Evolutionary conservation across 768 basidiomycete genomes (phyloP).

Genomic region (Dictyophora rubrovolvata): DNA sequence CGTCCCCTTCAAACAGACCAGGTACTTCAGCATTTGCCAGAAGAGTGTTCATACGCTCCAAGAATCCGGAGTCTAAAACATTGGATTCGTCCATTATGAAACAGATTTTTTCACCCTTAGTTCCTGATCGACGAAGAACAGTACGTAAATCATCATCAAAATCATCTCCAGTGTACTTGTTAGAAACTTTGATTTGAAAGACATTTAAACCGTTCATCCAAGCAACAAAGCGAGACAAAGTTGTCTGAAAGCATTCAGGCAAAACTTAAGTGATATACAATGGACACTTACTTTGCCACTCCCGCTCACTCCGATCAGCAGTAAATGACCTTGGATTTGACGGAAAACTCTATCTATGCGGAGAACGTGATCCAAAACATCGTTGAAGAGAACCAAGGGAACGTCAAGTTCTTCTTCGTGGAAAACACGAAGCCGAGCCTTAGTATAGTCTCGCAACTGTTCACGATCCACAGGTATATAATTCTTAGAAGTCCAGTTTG

Average conservation of each 20-base stretch:
- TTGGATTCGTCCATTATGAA: conserved; percentile 99
- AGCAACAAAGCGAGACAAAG: conserved; percentile 93
- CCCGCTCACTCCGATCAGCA: conserved; percentile 96
- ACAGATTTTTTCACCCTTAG: conserved; percentile 98
- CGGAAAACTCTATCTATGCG: conserved; percentile 98
- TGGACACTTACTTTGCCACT: conserved; percentile 76
- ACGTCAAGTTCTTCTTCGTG: conserved; percentile 99
- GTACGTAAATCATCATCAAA: conserved; percentile 96
- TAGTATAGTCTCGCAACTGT: conserved; percentile 87
- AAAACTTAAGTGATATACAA: background rate
- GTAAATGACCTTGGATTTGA: conserved; percentile 91
- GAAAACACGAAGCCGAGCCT: conserved; percentile 94
- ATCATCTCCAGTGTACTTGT: conserved; percentile 97
- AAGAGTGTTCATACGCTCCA: conserved; percentile 99
- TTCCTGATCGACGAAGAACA: conserved; percentile 89
- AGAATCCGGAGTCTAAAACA: conserved; percentile 95
- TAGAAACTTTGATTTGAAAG: conserved; percentile 99
- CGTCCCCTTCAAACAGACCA: conserved; percentile 99
- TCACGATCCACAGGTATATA: conserved; percentile 95
- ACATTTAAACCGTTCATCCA: conserved; percentile 99
- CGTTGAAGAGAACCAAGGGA: conserved; percentile 95
- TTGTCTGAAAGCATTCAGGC: conserved; percentile 53
- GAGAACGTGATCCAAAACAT: conserved; percentile 94
- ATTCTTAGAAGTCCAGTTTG: conserved; percentile 97
- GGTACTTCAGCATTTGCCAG: conserved; percentile 99